Evolutionary conservation across 768 basidiomycete genomes (phyloP).

Genomic region (Lentinus tigrinus): DNA sequence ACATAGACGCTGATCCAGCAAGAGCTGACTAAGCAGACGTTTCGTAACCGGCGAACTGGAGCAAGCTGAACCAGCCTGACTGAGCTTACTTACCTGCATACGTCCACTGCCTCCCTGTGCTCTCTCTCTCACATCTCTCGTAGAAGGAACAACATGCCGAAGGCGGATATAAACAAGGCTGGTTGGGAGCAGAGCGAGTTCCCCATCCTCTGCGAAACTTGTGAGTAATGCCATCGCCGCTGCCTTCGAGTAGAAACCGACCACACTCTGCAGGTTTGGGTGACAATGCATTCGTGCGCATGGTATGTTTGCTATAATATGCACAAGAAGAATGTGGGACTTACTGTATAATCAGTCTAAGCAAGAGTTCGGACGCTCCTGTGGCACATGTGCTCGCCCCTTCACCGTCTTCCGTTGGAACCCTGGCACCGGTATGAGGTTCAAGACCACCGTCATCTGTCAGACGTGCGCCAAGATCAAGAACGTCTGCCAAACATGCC

Average conservation of each 20-base stretch:
- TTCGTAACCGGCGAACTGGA: too few species aligned
- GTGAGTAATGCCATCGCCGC: slow-evolving; percentile 40
- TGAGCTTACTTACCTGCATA: background rate
- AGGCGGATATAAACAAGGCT: slow-evolving; percentile 93
- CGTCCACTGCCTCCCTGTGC: background rate
- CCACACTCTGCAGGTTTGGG: slow-evolving; percentile 62
- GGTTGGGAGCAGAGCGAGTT: slow-evolving; percentile 95
- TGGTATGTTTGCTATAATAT: slow-evolving; percentile 54
- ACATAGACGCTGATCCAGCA: too few species aligned
- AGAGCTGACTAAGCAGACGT: too few species aligned
- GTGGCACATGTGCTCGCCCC: slow-evolving; percentile 95
- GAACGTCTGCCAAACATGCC: slow-evolving; percentile 96
- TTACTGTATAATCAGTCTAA: slow-evolving; percentile 63
- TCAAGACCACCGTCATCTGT: slow-evolving; percentile 96
- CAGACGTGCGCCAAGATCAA: slow-evolving; percentile 96
- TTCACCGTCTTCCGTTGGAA: slow-evolving; percentile 99
- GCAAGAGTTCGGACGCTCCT: slow-evolving; percentile 93
- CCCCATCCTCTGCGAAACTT: slow-evolving; percentile 91
- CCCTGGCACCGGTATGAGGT: slow-evolving; percentile 88
- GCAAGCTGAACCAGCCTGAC: too few species aligned
- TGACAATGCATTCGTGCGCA: slow-evolving; percentile 88
- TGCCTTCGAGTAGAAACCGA: background rate
- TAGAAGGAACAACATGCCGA: slow-evolving; percentile 58
- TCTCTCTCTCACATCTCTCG: background rate
- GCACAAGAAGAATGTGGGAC: background rate